Evolutionary conservation across 2,329 filamentous ascomycete genomes (phyloP), one percentile per base, ranked within the genome.

Genomic region (Cordyceps cateniannulata): DNA sequence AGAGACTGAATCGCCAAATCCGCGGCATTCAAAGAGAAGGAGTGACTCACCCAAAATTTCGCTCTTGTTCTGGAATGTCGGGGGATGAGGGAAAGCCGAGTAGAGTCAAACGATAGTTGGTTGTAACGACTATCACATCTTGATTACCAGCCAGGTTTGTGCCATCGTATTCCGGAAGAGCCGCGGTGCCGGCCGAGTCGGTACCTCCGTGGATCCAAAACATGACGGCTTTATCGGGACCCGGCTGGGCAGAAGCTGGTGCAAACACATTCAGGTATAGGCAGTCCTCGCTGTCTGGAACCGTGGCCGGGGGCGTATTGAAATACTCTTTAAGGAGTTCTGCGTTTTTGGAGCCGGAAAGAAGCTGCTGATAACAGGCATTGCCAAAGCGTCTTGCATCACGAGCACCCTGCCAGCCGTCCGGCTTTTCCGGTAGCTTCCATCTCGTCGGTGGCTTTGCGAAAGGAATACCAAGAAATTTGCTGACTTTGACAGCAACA

Each of bases 121-220:
- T 65, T 1, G 76, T 75, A 1, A 81, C 78, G 0, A 81, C 67
- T 2, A 82, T 68, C 1, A 81, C 68, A 47, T 80, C 78, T 52
- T 79, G 70, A 1, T 75, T 66, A 0, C 70, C 70, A 0, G 74
- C 77, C 25, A 79, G 69, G 54, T 70, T 69, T 2, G 72, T 70
- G 2, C 77, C 78, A 60, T 75, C 74, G 64, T 79, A 79, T 4
- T 69, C 63, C 0, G 72, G 69, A 10, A 72, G 66, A 12, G 73
- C 69, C 0, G 73, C 70, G 56, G 69, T 72, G 38, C 77, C 77
- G 20, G 68, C 65, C 9, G 54, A 66, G 50, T 76, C 78, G 1
- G 66, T 72, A 12, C 78, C 77, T 4, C 77, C 77, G 52, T 75
- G 71, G 8, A 79, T 72, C 73, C 75, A 80, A 20, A 79, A 69